Base-by-base conservation (phyloP, 805 yeast species). In the Schizosaccharomyces lindneri region DNA sequence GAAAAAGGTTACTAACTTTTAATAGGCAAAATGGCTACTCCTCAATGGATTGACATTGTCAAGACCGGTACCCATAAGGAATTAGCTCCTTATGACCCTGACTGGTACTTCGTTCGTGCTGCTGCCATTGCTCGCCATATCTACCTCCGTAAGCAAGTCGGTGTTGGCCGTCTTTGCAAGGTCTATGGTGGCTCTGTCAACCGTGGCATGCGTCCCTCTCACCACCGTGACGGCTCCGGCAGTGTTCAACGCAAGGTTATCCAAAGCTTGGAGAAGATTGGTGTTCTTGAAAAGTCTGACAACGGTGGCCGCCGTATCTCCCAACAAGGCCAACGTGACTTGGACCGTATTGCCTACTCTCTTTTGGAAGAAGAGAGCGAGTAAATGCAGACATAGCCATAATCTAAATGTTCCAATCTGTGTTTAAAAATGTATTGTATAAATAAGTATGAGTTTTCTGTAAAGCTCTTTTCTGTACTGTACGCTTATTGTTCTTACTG, bases 121-220 rank as follows among this genome's bases (percentile, higher is more conserved):
- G 98, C 98, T 74, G 90, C 98, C 65, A 88, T 89, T 77, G 98
- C 98, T 75, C 93, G 98, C 83, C 98, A 93, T 89, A 84, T 93
- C 79, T 93, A 93, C 95, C 82, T 93, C 80, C 88, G 96, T 86
- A 93, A 93, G 81, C 86, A 86, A 73, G 95, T 93, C 73, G 98
- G 98, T 85, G 95, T 90, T 72, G 98, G 98, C 82, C 86, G 86
- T 76, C 84, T 93, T 76, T 90, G 90, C 95, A 93, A 87, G 81
- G 81, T 87, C 73, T 93, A 93, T 93, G 98, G 98, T 79, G 94
- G 95, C 81, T 88, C 97, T 73, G 81, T 83, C 78, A 90, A 88
- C 95, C 93, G 97, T 81, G 98, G 98, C 79, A 81, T 81, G 80
- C 85, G 95, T 81, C 97, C 98, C 76, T 85, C 89, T 77, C 94